Conservation (phyloP, 352 stramenopile genomes). For the Phytophthora parvispora region DNA sequence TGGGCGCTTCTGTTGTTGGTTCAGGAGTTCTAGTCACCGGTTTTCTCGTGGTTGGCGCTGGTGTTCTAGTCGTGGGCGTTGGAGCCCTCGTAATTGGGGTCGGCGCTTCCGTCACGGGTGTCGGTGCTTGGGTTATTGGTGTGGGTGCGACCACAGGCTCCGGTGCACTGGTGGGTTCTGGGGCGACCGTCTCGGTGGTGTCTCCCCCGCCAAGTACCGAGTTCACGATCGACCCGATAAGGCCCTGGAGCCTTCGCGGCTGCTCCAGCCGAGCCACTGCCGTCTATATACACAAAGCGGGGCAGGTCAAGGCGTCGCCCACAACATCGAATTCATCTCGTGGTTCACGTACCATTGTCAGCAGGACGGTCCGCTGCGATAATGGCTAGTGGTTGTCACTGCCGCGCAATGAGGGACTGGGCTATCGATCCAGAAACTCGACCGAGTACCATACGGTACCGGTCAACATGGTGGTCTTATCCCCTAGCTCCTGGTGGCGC, state of each 20-base stretch:
- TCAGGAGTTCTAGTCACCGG: slow-evolving; percentile 20
- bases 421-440: neutral
- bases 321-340: neutral
- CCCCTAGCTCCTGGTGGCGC: slow-evolving; percentile 21
- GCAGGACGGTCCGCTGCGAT: slow-evolving; percentile 1
- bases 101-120: slow-evolving; percentile 5
- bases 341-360: slow-evolving; percentile 26
- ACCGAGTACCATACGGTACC: slow-evolving; percentile 20
- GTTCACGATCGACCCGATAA: slow-evolving; percentile 33
- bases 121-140: neutral
- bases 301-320: neutral
- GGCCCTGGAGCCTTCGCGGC: slow-evolving; percentile 22
- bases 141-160: neutral
- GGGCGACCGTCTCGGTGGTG: slow-evolving; percentile 22
- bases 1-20: slow-evolving; percentile 6
- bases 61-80: slow-evolving; percentile 17
- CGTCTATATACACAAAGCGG: slow-evolving; percentile 3
- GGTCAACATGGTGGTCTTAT: slow-evolving; percentile 27
- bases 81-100: slow-evolving; percentile 11
- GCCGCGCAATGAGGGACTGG: slow-evolving; percentile 18
- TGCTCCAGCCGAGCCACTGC: slow-evolving; percentile 3
- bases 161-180: slow-evolving; percentile 23
- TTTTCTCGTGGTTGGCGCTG: slow-evolving; percentile 14
- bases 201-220: slow-evolving; percentile 18
- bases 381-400: slow-evolving; percentile 7